Percentiles rank a stretch among this genome's conserved stretches.
These are phyloP conservation scores for Phanerochaete carnosa DNA, from an alignment of 768 basidiomycete genomes.

Conservation along the genomic window DNA sequence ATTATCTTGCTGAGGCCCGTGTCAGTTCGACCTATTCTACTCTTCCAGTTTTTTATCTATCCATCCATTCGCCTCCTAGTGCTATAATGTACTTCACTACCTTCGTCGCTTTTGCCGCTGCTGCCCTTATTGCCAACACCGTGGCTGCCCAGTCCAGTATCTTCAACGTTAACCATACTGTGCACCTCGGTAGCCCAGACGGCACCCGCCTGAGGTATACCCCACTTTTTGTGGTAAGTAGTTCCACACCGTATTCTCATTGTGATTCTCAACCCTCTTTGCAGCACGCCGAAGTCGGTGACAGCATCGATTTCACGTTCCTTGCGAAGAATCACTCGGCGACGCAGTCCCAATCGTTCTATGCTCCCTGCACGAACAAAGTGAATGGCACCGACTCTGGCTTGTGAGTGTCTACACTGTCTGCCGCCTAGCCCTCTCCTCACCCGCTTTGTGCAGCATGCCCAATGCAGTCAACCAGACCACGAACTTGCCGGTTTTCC, in stretches of 20 bases:
- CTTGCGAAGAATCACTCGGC: conserved; percentile 28
- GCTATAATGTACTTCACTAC: not conserved
- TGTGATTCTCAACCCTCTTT: not conserved
- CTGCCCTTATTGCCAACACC: not conserved
- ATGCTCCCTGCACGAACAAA: conserved; percentile 20
- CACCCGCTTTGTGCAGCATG: conserved; percentile 14
- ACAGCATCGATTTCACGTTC: conserved; percentile 24
- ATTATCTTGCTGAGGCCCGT: not conserved
- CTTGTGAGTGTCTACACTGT: conserved; percentile 20
- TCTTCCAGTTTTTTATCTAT: not conserved
- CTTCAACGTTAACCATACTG: conserved; percentile 11
- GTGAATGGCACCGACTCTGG: conserved; percentile 25
- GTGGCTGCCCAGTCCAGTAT: conserved; percentile 15
- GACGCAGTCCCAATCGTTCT: conserved; percentile 25
- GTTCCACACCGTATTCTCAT: not conserved
- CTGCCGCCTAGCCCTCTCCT: not conserved
- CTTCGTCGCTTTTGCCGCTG: not conserved
- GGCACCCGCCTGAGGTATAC: not conserved
- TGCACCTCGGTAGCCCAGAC: not conserved
- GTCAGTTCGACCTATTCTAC: not conserved
- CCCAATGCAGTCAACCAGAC: conserved; percentile 18
- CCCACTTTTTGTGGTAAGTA: not conserved
- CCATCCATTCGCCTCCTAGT: not conserved
- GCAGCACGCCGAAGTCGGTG: conserved; percentile 17
- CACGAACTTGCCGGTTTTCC: conserved; percentile 13